Conservation (phyloP, 805 yeast genomes). For the Metschnikowia noctiluminum region DNA sequence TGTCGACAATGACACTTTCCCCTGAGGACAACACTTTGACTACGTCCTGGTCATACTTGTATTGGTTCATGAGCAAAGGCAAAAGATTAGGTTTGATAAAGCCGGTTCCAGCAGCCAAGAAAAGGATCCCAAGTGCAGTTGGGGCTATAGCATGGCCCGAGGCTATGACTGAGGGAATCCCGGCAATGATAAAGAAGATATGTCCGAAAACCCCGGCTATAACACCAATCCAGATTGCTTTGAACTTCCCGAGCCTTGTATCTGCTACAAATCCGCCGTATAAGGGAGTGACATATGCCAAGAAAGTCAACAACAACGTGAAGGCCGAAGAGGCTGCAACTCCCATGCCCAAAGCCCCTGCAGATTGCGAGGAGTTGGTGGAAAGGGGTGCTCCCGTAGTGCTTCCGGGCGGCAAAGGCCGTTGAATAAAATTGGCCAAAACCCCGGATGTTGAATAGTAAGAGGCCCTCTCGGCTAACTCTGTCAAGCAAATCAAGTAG, state of each 20-base stretch:
- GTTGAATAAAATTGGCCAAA: slow-evolving; percentile 47
- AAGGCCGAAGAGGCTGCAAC: slow-evolving; percentile 45
- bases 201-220: slow-evolving; percentile 46
- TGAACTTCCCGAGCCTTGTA: slow-evolving; percentile 44
- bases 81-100: slow-evolving; percentile 52
- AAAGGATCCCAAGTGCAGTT: slow-evolving; percentile 9
- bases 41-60: slow-evolving; percentile 55
- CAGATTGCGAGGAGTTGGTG: slow-evolving; percentile 31
- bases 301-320: slow-evolving; percentile 43
- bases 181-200: slow-evolving; percentile 47
- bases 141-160: slow-evolving; percentile 25
- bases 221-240: slow-evolving; percentile 49
- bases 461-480: slow-evolving; percentile 55
- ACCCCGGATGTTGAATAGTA: slow-evolving; percentile 47
- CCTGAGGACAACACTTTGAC: slow-evolving; percentile 59
- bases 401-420: slow-evolving; percentile 48
- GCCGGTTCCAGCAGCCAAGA: slow-evolving; percentile 42
- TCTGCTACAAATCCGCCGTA: slow-evolving; percentile 53
- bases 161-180: slow-evolving; percentile 38
- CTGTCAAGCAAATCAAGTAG: slow-evolving; percentile 45
- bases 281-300: slow-evolving; percentile 50
- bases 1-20: slow-evolving; percentile 57
- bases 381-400: slow-evolving; percentile 42
- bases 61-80: slow-evolving; percentile 47
- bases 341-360: slow-evolving; percentile 52